phyloP scores from a whole-genome alignment of 768 basidiomycete species.

The Lactarius indigo region DNA sequence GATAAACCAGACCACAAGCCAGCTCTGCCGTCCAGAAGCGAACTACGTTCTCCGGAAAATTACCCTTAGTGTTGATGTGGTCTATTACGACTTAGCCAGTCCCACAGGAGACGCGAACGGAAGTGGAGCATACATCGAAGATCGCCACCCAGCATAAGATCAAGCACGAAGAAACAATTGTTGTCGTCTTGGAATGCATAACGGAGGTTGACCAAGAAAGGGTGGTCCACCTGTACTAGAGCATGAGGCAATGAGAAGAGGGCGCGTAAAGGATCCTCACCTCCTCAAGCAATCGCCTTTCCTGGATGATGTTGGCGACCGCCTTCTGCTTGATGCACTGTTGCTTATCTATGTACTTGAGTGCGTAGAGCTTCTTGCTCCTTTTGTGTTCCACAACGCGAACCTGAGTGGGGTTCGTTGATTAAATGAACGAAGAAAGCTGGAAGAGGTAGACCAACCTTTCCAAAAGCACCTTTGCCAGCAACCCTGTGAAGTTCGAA shows the following conservation, averaged over 20 bases:
- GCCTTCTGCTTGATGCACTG: conserved; percentile 50
- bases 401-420: conserved; percentile 35
- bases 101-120: not conserved
- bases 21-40: conserved; percentile 91
- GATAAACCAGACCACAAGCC: conserved; percentile 77
- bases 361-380: conserved; percentile 48
- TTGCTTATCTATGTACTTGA: conserved; percentile 58
- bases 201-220: conserved; percentile 84
- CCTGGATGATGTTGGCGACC: conserved; percentile 51
- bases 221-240: conserved; percentile 68
- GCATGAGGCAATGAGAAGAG: conserved; percentile 1
- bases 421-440: not conserved
- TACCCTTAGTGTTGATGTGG: conserved; percentile 71
- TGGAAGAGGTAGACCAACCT: conserved; percentile 49
- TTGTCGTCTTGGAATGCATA: conserved; percentile 98
- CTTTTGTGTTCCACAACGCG: conserved; percentile 56
- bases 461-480: conserved; percentile 97
- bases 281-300: conserved; percentile 50
- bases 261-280: conserved; percentile 28
- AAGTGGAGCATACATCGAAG: conserved; percentile 64
- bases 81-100: conserved; percentile 44
- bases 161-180: conserved; percentile 96
- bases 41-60: conserved; percentile 67
- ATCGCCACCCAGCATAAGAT: conserved; percentile 95
- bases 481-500: conserved; percentile 95